A percentile compares a stretch with the other conserved stretches of the same genome.
Evolutionary conservation across 768 basidiomycete species (phyloP).

Genomic region (Phylloporus arenicola): DNA sequence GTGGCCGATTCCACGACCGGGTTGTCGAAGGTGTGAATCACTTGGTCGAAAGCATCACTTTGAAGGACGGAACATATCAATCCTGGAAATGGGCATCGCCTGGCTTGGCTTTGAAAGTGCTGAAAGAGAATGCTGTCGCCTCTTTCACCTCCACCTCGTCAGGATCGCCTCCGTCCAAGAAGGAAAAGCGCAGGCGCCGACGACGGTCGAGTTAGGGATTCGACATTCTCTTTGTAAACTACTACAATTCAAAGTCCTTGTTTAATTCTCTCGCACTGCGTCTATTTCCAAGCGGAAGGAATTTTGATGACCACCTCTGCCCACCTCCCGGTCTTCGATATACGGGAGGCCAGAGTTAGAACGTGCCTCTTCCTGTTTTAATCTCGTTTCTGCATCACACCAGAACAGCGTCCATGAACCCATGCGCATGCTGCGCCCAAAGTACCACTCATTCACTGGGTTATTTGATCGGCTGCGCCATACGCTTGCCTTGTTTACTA

Average conservation of each 20-base stretch:
- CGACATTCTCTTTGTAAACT: no score
- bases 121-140: conserved; percentile 35
- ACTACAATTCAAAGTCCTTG: neutral
- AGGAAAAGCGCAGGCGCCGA: conserved; percentile 26
- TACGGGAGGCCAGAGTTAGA: conserved; percentile 63
- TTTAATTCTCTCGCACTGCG: neutral
- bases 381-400: conserved; percentile 92
- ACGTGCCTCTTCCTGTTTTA: conserved; percentile 64
- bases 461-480: conserved; percentile 94
- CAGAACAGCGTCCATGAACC: conserved; percentile 93
- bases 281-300: conserved; percentile 71
- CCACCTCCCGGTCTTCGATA: conserved; percentile 77
- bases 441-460: conserved; percentile 99
- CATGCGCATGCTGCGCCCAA: conserved; percentile 85
- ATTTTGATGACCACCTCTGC: conserved; percentile 59
- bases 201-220: conserved; percentile 25
- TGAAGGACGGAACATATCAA: conserved; percentile 30
- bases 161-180: conserved; percentile 25
- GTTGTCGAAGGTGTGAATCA: conserved; percentile 36
- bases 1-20: conserved; percentile 36
- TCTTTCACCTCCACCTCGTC: conserved; percentile 27
- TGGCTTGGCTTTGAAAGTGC: conserved; percentile 12
- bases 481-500: conserved; percentile 80
- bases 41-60: conserved; percentile 32
- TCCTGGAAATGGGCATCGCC: conserved; percentile 44